Conservation (phyloP, 257 asterid species). For the Scutellaria barbata region DNA sequence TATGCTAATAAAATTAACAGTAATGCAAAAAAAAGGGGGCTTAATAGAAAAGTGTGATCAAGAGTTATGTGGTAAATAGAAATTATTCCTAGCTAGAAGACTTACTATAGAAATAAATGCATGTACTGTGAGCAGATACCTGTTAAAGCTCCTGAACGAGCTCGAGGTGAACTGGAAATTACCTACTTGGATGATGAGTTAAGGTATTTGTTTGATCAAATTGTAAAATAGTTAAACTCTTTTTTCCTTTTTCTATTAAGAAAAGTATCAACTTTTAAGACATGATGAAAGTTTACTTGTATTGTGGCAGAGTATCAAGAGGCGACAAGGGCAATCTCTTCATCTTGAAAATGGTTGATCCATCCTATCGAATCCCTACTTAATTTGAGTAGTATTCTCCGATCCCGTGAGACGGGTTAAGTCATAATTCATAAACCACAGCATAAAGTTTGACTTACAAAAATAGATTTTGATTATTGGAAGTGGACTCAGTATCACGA, state of each 20-base stretch:
- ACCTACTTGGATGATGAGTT: slow-evolving; percentile 86
- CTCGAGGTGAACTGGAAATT: slow-evolving; percentile 75
- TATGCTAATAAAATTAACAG: neutral
- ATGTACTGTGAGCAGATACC: slow-evolving; percentile 37
- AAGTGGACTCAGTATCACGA: too few species aligned
- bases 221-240: neutral
- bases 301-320: slow-evolving; percentile 71
- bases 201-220: slow-evolving; percentile 46
- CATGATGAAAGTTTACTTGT: neutral
- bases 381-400: slow-evolving; percentile 3
- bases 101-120: neutral
- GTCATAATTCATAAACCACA: too few species aligned
- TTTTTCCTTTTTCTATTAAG: too few species aligned
- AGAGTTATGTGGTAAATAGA: too few species aligned
- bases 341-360: slow-evolving; percentile 81
- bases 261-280: neutral
- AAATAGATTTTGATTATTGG: too few species aligned
- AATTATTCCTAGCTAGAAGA: too few species aligned
- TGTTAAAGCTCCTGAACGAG: slow-evolving; percentile 72
- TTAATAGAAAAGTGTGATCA: too few species aligned
- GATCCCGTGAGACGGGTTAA: too few species aligned
- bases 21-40: neutral
- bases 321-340: slow-evolving; percentile 87
- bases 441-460: neutral
- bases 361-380: slow-evolving; percentile 67